phyloP scores from a whole-genome alignment of 495 filamentous ascomycete genomes.

The Hypoxylon lienhwacheense region DNA sequence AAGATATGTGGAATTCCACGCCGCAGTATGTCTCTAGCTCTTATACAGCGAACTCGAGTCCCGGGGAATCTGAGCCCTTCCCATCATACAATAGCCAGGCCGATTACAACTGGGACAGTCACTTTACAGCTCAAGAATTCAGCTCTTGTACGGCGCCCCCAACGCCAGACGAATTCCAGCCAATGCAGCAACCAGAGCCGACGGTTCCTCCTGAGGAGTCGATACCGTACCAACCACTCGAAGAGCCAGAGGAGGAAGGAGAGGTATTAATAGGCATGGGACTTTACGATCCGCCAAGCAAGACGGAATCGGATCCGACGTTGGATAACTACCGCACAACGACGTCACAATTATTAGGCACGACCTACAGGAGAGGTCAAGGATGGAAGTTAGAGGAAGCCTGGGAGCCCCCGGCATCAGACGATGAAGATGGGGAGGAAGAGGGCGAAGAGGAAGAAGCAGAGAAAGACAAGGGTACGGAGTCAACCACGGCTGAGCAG shows the following conservation, averaged over 20 bases:
- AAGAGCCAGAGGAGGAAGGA: slow-evolving; percentile 51
- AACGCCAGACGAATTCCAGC: slow-evolving; percentile 61
- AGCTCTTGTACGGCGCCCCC: slow-evolving; percentile 54
- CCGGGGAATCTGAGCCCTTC: slow-evolving; percentile 18
- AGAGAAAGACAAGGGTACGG: slow-evolving; percentile 23
- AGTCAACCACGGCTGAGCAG: slow-evolving; percentile 35
- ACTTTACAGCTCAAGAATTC: slow-evolving; percentile 43
- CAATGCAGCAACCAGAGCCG: slow-evolving; percentile 50
- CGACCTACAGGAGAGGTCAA: slow-evolving; percentile 57
- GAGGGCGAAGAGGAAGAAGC: slow-evolving; percentile 45
- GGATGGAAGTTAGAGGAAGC: slow-evolving; percentile 83
- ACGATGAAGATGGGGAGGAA: slow-evolving; percentile 60
- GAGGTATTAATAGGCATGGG: slow-evolving; percentile 84
- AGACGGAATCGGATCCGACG: slow-evolving; percentile 43
- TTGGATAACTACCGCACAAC: slow-evolving; percentile 52
- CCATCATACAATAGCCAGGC: slow-evolving; percentile 25
- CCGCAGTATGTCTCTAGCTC: slow-evolving; percentile 19
- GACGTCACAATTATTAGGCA: slow-evolving; percentile 52
- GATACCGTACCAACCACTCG: slow-evolving; percentile 50
- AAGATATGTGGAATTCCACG: slow-evolving; percentile 27
- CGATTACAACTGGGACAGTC: slow-evolving; percentile 45
- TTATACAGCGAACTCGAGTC: slow-evolving; percentile 13
- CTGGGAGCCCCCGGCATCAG: slow-evolving; percentile 68
- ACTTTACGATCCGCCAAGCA: slow-evolving; percentile 70
- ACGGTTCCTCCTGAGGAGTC: slow-evolving; percentile 47